Evolutionary conservation across 2,329 filamentous ascomycete genomes (phyloP).

Genomic region (Leptographium lundbergii): DNA sequence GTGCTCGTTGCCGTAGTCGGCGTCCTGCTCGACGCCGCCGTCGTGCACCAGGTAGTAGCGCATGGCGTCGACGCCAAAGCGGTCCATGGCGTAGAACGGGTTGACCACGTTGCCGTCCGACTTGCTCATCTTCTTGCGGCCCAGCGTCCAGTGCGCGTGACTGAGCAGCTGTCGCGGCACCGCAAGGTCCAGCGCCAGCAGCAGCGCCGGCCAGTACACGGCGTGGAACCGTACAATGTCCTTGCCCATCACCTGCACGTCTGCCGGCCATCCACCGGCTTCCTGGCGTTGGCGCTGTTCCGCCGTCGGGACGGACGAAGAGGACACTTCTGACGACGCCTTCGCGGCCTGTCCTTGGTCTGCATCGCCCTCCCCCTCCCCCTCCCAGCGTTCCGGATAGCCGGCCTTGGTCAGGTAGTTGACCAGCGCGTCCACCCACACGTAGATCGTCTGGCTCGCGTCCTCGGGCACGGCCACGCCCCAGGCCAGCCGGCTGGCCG

Average conservation of each 20-base stretch:
- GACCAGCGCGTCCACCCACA: constrained; percentile 92
- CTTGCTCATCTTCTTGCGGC: constrained; percentile 90
- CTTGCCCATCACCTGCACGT: constrained; percentile 89
- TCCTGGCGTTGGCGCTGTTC: constrained; percentile 21
- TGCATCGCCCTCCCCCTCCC: background rate
- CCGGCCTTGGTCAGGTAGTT: constrained; percentile 87
- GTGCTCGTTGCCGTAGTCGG: constrained; percentile 70
- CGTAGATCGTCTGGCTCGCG: constrained; percentile 80
- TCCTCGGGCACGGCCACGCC: constrained; percentile 83
- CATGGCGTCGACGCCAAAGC: constrained; percentile 78
- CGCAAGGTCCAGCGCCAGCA: constrained; percentile 75
- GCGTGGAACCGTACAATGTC: constrained; percentile 95
- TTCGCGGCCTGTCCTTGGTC: background rate
- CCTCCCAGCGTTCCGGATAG: constrained; percentile 53
- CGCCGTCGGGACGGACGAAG: constrained; percentile 16
- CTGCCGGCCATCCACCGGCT: constrained; percentile 69
- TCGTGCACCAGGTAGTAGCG: constrained; percentile 79
- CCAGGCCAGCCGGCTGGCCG: constrained; percentile 66
- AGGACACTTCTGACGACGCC: no score
- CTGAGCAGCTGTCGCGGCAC: constrained; percentile 69
- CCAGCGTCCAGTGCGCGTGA: constrained; percentile 93
- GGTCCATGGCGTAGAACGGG: constrained; percentile 78
- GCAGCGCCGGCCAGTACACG: constrained; percentile 94
- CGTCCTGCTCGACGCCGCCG: constrained; percentile 64
- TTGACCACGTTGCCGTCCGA: constrained; percentile 91